Evolutionary conservation across 768 basidiomycete species (phyloP).

Genomic region (Cystofilobasidium ferigula): DNA sequence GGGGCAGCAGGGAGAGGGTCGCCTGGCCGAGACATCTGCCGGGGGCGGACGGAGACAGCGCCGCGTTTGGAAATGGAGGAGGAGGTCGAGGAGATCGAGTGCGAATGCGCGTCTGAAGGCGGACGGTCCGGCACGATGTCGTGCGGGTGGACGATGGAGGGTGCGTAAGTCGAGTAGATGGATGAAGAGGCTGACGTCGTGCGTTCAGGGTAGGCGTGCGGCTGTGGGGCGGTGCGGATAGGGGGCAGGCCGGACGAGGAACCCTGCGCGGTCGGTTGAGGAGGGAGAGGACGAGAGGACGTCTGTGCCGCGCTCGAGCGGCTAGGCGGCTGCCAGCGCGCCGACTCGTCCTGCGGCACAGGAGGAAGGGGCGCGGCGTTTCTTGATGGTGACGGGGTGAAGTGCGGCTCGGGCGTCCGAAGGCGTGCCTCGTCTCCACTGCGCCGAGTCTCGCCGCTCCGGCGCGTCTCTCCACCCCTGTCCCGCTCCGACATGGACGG

Average conservation of each 20-base stretch:
- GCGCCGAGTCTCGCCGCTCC: constrained; percentile 1
- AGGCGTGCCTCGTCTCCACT: background rate
- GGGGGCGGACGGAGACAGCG: constrained; percentile 8
- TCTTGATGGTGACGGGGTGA: background rate
- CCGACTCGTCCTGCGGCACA: background rate
- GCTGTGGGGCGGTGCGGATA: background rate
- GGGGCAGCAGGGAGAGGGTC: constrained; percentile 35
- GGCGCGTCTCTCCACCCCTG: constrained; percentile 1
- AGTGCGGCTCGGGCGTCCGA: background rate
- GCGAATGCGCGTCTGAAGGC: background rate
- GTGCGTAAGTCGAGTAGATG: background rate
- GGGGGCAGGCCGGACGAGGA: background rate
- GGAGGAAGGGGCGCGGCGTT: constrained; percentile 9
- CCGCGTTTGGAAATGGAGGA: background rate
- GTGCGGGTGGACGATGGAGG: background rate
- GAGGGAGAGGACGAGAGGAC: constrained; percentile 1
- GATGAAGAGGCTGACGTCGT: constrained; percentile 2
- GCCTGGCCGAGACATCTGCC: background rate
- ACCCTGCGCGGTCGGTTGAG: background rate
- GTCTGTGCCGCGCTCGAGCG: background rate
- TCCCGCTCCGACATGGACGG: constrained; percentile 6
- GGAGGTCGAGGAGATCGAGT: background rate
- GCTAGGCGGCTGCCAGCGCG: constrained; percentile 1
- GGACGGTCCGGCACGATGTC: background rate
- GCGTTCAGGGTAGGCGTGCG: background rate